Percentiles rank a stretch among this genome's conserved stretches.
These are phyloP conservation scores for Parastagonospora avenae DNA, from an alignment of 2,329 filamentous ascomycete genomes.

Conservation along the genomic window DNA sequence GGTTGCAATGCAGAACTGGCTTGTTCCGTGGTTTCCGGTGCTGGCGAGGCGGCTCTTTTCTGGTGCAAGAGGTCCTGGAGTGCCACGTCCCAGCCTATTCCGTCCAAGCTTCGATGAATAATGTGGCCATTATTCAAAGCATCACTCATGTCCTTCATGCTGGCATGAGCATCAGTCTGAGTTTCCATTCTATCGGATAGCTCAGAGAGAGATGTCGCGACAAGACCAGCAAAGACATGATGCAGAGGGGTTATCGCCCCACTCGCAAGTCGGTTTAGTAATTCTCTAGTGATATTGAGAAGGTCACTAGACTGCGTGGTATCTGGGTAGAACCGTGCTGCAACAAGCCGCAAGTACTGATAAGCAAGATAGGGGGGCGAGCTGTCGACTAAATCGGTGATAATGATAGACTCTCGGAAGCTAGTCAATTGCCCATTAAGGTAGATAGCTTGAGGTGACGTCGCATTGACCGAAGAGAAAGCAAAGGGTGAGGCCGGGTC, in stretches of 20 bases:
- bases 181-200: constrained; percentile 42
- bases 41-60: constrained; percentile 31
- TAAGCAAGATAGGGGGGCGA: constrained; percentile 42
- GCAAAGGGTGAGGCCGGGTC: constrained; percentile 37
- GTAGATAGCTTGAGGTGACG: constrained; percentile 33
- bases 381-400: constrained; percentile 32
- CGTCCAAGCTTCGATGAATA: constrained; percentile 35
- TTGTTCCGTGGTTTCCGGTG: constrained; percentile 27
- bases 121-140: constrained; percentile 40
- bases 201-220: constrained; percentile 42
- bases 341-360: constrained; percentile 44
- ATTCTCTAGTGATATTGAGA: constrained; percentile 33
- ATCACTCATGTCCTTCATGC: constrained; percentile 45
- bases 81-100: constrained; percentile 42
- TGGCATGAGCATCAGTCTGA: constrained; percentile 41
- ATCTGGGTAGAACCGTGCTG: constrained; percentile 33
- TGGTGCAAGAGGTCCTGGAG: constrained; percentile 40
- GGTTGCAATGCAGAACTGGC: constrained; percentile 33
- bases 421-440: constrained; percentile 37
- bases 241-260: constrained; percentile 40
- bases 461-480: constrained; percentile 29
- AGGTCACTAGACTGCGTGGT: constrained; percentile 29
- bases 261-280: constrained; percentile 33
- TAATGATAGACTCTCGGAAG: constrained; percentile 40
- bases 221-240: constrained; percentile 44